Base-by-base conservation (phyloP, 176 grass and related monocot genomes). In the Carex cristatella region DNA sequence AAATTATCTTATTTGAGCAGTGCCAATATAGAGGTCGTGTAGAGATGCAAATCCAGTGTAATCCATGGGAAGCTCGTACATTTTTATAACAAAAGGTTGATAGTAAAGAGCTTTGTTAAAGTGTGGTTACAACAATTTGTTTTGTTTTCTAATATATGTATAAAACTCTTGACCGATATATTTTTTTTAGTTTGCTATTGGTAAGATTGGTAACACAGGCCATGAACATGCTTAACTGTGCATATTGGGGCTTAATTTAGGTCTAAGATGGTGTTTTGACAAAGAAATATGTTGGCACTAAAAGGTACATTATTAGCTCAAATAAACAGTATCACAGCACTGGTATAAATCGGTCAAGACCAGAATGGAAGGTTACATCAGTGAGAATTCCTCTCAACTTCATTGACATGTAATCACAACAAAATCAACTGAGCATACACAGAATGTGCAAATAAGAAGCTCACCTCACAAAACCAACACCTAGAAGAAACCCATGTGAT, bases 391-490 rank as follows among this genome's bases (percentile, higher is more conserved):
- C n/a, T 77, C 23, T 55, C 4, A 77, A 55, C 73, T 1, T 77
- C 7, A 55, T 10, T 75, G 11, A 55, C 27, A 5, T 57, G 10
- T 27, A 56, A 77, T 77, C 19, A 15, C 72, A 77, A 69, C 73
- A 77, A 77, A 54, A 57, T 57, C 30, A 78, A 57, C 12, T 16
- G 5, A 78, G 2, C 28, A 74, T 28, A 27, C 69, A 73, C 51
- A 76, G 28, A 55, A 55, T 42, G 14, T 15, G 9, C 35, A 18
- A 69, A 69, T 18, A 16, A 32, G 35, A 78, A 78, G 4, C 51
- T 78, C 74, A 83, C 63, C 81, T 83, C 46, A 19, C 62, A 51
- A 65, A 68, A 54, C 62, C 80, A 68, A 83, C 11, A 15, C 61
- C 80, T 31, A 49, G 11, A 46, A 83, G 80, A 4, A 83, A 83